phyloP scores from a whole-genome alignment of 2,329 filamentous ascomycete genomes.

The Fusarium xyrophilum region DNA sequence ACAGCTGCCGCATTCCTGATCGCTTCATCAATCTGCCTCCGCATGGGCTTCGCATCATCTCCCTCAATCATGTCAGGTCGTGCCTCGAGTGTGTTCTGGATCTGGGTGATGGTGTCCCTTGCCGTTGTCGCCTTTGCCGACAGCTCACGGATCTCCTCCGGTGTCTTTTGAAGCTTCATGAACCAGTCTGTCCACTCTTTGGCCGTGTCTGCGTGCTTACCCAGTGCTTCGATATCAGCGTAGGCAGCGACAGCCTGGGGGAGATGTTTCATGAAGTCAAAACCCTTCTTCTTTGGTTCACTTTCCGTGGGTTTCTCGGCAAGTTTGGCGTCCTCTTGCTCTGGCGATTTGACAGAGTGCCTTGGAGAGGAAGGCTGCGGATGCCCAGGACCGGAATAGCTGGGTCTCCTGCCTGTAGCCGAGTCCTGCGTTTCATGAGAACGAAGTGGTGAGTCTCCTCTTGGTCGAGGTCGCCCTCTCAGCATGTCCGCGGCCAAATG shows the following conservation, averaged over 20 bases:
- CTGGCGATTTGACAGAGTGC: neutral
- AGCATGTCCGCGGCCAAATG: constrained; percentile 17
- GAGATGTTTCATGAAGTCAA: constrained; percentile 34
- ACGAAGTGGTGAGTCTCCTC: constrained; percentile 9
- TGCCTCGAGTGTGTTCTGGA: constrained; percentile 40
- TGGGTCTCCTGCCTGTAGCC: neutral
- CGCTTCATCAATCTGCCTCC: constrained; percentile 42
- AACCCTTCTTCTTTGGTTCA: neutral
- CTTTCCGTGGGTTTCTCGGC: neutral
- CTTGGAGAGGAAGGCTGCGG: neutral
- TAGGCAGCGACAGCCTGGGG: constrained; percentile 40
- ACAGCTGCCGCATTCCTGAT: constrained; percentile 40
- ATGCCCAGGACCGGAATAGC: neutral
- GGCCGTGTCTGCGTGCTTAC: constrained; percentile 43
- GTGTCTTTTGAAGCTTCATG: constrained; percentile 43
- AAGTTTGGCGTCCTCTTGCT: neutral
- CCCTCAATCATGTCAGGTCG: constrained; percentile 45
- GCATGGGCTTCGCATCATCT: constrained; percentile 39
- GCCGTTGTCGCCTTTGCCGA: constrained; percentile 41
- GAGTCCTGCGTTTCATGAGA: neutral
- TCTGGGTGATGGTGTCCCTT: constrained; percentile 44
- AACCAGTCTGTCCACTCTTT: constrained; percentile 48
- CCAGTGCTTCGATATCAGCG: constrained; percentile 37
- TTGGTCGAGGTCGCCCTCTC: constrained; percentile 17
- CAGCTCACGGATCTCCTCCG: constrained; percentile 42